Percentiles rank a stretch among this genome's conserved stretches.
Conservation (phyloP, 139 green algal species). For the Mesostigma viride region DNA sequence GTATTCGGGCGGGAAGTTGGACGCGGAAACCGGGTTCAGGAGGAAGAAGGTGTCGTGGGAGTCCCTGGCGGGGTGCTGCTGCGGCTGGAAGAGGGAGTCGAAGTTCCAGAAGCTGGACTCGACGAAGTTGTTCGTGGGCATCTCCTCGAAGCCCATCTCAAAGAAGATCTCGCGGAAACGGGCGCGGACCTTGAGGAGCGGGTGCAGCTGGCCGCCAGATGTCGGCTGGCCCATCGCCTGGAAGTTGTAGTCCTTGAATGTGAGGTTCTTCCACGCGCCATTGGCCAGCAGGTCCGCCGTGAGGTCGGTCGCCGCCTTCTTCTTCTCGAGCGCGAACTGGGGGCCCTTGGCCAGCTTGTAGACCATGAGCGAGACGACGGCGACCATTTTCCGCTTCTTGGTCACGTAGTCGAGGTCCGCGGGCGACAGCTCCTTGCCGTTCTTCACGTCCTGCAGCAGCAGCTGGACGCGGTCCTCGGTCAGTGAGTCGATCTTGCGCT, state of each 20-base stretch:
- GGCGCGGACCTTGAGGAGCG: slow-evolving; percentile 77
- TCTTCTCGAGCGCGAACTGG: slow-evolving; percentile 85
- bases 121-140: slow-evolving; percentile 52
- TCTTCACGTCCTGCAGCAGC: slow-evolving; percentile 19
- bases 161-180: slow-evolving; percentile 50
- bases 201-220: slow-evolving; percentile 76
- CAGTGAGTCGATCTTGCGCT: slow-evolving; percentile 28
- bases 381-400: slow-evolving; percentile 37
- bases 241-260: slow-evolving; percentile 98
- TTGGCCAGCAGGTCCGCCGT: slow-evolving; percentile 80
- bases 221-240: slow-evolving; percentile 47
- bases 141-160: slow-evolving; percentile 43
- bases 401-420: slow-evolving; percentile 16
- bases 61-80: slow-evolving; percentile 92
- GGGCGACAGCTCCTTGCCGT: slow-evolving; percentile 14
- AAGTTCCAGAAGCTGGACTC: slow-evolving; percentile 96
- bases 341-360: slow-evolving; percentile 57
- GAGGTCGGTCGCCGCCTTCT: slow-evolving; percentile 84
- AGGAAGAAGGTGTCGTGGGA: slow-evolving; percentile 99
- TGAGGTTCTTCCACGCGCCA: slow-evolving; percentile 64
- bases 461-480: slow-evolving; percentile 20
- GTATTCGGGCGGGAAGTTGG: slow-evolving; percentile 60
- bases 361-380: neutral
- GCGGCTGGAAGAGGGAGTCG: slow-evolving; percentile 96
- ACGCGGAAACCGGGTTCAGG: neutral